phyloP scores from a whole-genome alignment of 306 rosid species.

The Glycyrrhiza uralensis region DNA sequence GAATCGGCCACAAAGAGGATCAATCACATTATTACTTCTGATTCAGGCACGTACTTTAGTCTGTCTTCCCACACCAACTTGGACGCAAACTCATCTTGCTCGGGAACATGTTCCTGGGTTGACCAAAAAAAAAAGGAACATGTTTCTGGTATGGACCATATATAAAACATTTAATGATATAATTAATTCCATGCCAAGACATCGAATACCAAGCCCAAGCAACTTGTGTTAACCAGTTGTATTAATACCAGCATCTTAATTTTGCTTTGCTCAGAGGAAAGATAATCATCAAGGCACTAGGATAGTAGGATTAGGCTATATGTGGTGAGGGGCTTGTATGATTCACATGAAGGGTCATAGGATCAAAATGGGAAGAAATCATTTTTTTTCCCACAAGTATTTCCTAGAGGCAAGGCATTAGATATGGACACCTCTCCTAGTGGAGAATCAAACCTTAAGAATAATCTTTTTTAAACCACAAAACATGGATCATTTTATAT shows the following conservation, averaged over 20 bases:
- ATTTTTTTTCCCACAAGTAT: no score
- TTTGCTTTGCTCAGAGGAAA: background rate
- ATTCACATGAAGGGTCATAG: no score
- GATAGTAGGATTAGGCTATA: no score
- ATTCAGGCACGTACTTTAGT: slow-evolving; percentile 56
- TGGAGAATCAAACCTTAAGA: no score
- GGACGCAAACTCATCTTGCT: slow-evolving; percentile 81
- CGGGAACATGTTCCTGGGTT: slow-evolving; percentile 89
- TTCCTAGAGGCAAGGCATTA: no score
- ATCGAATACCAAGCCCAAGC: background rate
- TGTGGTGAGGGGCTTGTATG: no score
- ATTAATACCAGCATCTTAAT: background rate
- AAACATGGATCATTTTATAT: background rate
- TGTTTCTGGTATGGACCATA: slow-evolving; percentile 49
- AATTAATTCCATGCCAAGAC: background rate
- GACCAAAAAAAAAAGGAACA: no score
- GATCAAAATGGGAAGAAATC: no score
- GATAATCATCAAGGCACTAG: no score
- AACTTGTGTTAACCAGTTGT: no score
- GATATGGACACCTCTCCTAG: no score
- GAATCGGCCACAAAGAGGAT: background rate
- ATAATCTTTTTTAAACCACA: background rate
- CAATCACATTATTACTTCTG: slow-evolving; percentile 69
- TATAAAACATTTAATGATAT: background rate
- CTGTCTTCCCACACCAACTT: slow-evolving; percentile 97